A percentile compares a stretch with the other conserved stretches of the same genome.
These are phyloP conservation scores for Mycena vitilis DNA, from an alignment of 768 basidiomycete species.

Conservation along the genomic window DNA sequence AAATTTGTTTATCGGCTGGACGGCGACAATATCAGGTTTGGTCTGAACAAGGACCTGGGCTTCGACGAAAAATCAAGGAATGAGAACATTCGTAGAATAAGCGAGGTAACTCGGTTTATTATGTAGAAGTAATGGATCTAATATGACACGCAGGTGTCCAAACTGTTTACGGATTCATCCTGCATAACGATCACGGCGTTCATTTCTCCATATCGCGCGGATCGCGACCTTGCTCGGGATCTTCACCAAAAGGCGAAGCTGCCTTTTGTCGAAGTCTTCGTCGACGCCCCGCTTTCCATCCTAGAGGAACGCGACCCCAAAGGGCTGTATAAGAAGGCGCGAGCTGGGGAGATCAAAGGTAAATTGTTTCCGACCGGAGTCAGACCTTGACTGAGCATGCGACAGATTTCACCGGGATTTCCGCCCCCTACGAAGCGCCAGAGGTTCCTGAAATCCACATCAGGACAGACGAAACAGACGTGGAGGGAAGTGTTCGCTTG, in stretches of 20 bases:
- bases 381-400: not conserved
- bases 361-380: slow-evolving; percentile 23
- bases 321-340: slow-evolving; percentile 96
- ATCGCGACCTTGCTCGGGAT: slow-evolving; percentile 84
- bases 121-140: slow-evolving; percentile 17
- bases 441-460: slow-evolving; percentile 90
- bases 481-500: slow-evolving; percentile 79
- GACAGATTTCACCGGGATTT: slow-evolving; percentile 96
- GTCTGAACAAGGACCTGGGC: slow-evolving; percentile 95
- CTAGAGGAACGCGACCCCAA: slow-evolving; percentile 97
- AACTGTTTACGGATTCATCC: slow-evolving; percentile 90
- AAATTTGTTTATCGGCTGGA: slow-evolving; percentile 94
- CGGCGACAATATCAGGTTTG: slow-evolving; percentile 96
- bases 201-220: slow-evolving; percentile 96
- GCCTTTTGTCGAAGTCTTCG: slow-evolving; percentile 93
- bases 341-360: slow-evolving; percentile 97
- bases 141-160: slow-evolving; percentile 77
- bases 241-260: slow-evolving; percentile 81
- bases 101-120: slow-evolving; percentile 71
- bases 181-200: slow-evolving; percentile 94
- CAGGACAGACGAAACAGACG: slow-evolving; percentile 83
- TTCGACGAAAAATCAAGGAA: slow-evolving; percentile 93
- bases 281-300: slow-evolving; percentile 90
- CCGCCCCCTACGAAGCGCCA: slow-evolving; percentile 96
- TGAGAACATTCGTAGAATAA: slow-evolving; percentile 96